A percentile compares a stretch with the other conserved stretches of the same genome.
These are phyloP conservation scores for Xylariaceae sp. DNA, from an alignment of 2,329 filamentous ascomycete genomes.

Conservation along the genomic window DNA sequence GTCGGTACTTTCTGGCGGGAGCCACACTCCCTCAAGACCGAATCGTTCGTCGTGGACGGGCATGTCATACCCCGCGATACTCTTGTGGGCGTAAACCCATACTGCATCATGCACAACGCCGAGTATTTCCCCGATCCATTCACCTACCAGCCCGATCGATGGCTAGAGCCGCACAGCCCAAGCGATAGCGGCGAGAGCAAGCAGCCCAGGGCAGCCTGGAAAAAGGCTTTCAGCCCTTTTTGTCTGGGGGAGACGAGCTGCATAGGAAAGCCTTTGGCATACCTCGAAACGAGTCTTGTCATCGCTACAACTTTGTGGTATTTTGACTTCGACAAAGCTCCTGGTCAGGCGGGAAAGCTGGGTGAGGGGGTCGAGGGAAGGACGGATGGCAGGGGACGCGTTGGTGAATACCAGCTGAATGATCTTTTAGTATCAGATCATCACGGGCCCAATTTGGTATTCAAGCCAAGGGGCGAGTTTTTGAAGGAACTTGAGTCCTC, in stretches of 20 bases:
- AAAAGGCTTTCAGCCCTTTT: background rate
- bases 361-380: background rate
- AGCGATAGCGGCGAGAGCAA: background rate
- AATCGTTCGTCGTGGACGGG: slow-evolving; percentile 6
- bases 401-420: background rate
- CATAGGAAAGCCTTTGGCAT: slow-evolving; percentile 2
- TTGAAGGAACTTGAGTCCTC: background rate
- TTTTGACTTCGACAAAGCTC: slow-evolving; percentile 3
- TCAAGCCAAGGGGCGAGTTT: background rate
- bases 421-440: background rate
- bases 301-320: slow-evolving; percentile 3
- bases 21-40: too few species aligned
- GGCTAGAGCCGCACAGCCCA: background rate
- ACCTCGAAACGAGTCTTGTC: background rate
- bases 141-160: slow-evolving; percentile 1
- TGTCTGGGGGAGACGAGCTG: background rate
- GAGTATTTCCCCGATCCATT: slow-evolving; percentile 8
- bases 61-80: slow-evolving; percentile 8
- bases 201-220: background rate
- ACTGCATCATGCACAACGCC: slow-evolving; percentile 4
- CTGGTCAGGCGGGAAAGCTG: background rate
- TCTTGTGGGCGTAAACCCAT: slow-evolving; percentile 3
- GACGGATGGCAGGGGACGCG: background rate
- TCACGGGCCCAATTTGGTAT: background rate
- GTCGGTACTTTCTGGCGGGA: slow-evolving; percentile 2